Evolutionary conservation across 768 basidiomycete genomes (phyloP).

Genomic region (Jaapia argillacea): DNA sequence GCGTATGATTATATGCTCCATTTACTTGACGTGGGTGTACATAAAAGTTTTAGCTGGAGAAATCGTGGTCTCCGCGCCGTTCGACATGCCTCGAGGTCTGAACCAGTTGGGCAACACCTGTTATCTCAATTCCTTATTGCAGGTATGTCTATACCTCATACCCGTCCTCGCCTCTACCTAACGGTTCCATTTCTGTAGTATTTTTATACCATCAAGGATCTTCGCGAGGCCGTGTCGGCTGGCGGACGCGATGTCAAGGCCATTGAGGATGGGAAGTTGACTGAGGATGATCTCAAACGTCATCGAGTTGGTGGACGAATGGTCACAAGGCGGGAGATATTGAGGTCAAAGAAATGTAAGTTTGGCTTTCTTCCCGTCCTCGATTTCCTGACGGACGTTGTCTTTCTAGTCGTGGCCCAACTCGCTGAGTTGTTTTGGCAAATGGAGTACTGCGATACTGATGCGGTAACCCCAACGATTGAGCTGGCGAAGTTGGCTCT

Average conservation of each 20-base stretch:
- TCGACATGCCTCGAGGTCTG: conserved; percentile 74
- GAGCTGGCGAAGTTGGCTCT: conserved; percentile 89
- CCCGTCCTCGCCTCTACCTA: neutral
- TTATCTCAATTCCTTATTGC: conserved; percentile 73
- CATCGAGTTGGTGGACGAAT: conserved; percentile 84
- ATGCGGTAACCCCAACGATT: conserved; percentile 72
- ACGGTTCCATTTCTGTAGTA: conserved; percentile 40
- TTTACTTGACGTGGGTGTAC: no score
- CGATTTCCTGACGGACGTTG: conserved; percentile 7
- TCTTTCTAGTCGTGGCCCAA: conserved; percentile 58
- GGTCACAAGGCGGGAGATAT: conserved; percentile 72
- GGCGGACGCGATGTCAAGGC: conserved; percentile 42
- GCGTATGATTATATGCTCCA: no score
- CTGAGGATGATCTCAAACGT: conserved; percentile 71
- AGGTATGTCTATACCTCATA: conserved; percentile 30
- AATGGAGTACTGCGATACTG: conserved; percentile 53
- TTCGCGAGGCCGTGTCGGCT: conserved; percentile 68
- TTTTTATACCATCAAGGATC: conserved; percentile 91
- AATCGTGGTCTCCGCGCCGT: conserved; percentile 35
- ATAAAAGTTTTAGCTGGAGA: conserved; percentile 62
- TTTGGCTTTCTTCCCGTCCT: conserved; percentile 1
- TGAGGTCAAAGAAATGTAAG: conserved; percentile 76
- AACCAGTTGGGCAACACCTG: conserved; percentile 88
- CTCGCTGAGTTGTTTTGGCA: conserved; percentile 72
- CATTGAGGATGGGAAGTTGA: conserved; percentile 57